Conservation (phyloP, 352 stramenopile species). For the Pseudoperonospora humuli region DNA sequence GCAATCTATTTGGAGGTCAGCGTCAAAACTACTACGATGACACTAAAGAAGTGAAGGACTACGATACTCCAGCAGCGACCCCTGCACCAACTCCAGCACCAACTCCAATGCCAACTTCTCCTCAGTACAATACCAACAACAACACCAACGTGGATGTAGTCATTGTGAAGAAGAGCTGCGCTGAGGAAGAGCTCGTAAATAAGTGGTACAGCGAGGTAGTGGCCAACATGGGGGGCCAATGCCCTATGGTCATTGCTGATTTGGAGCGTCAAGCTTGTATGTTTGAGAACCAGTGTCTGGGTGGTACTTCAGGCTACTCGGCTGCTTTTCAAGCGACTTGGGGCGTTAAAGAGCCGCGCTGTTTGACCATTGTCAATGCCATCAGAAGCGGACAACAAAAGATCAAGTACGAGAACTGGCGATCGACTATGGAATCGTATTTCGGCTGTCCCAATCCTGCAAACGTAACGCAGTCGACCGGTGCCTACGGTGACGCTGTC, state of each 20-base stretch:
- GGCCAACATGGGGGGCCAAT: conserved; percentile 24
- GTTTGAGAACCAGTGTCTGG: conserved; percentile 45
- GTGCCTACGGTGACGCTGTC: no score
- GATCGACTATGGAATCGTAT: conserved; percentile 28
- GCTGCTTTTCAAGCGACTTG: conserved; percentile 36
- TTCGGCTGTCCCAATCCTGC: no score
- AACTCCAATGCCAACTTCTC: no score
- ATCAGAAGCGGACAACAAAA: conserved; percentile 29
- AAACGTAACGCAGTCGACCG: conserved; percentile 15
- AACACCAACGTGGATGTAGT: conserved; percentile 32
- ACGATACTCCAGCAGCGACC: not conserved
- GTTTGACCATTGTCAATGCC: conserved; percentile 34
- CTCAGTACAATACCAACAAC: conserved; percentile 16
- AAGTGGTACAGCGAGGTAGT: conserved; percentile 33
- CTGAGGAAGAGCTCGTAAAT: conserved; percentile 20
- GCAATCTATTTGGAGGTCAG: conserved; percentile 5
- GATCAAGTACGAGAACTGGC: conserved; percentile 27
- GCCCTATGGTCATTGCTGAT: conserved; percentile 27
- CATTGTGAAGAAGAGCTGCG: conserved; percentile 15
- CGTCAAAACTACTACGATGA: not conserved
- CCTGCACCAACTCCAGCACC: not conserved
- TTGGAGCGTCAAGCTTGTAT: conserved; percentile 47
- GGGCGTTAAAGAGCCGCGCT: conserved; percentile 27
- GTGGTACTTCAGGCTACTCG: conserved; percentile 34
- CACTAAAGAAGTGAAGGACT: not conserved